Conservation (phyloP, 2,329 filamentous ascomycete species). For the Claviceps sp. region DNA sequence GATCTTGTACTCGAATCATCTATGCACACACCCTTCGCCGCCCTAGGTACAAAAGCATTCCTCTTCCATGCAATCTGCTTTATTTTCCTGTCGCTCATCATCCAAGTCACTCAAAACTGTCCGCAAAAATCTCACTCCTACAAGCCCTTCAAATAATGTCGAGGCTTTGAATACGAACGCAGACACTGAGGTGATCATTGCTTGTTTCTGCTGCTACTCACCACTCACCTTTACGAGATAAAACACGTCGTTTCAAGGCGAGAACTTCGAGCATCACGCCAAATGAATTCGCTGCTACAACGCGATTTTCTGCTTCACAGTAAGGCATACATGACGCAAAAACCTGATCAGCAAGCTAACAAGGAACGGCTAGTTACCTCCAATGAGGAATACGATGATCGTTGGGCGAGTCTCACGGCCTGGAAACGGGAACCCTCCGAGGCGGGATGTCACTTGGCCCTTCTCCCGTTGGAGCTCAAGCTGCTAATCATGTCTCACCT, state of each 20-base stretch:
- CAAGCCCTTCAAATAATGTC: background rate
- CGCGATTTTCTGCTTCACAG: no score
- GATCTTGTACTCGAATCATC: no score
- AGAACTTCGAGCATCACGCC: background rate
- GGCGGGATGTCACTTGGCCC: background rate
- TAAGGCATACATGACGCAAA: background rate
- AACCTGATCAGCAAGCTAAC: background rate
- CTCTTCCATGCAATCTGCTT: no score
- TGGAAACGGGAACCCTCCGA: background rate
- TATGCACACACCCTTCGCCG: no score
- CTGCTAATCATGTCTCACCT: background rate
- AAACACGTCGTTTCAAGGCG: background rate
- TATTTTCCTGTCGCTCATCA: no score
- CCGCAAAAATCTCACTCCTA: background rate
- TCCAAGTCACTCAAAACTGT: background rate
- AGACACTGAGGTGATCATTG: background rate
- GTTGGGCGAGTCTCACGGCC: background rate
- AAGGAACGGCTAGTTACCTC: background rate
- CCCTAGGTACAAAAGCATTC: no score
- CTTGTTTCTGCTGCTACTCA: background rate
- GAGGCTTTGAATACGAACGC: background rate
- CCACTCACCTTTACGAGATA: background rate
- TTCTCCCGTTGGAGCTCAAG: constrained; percentile 1
- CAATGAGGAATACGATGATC: constrained; percentile 24
- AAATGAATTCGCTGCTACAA: background rate